These are phyloP conservation scores for Mycena pura DNA, from an alignment of 768 basidiomycete species.

Conservation along the genomic window DNA sequence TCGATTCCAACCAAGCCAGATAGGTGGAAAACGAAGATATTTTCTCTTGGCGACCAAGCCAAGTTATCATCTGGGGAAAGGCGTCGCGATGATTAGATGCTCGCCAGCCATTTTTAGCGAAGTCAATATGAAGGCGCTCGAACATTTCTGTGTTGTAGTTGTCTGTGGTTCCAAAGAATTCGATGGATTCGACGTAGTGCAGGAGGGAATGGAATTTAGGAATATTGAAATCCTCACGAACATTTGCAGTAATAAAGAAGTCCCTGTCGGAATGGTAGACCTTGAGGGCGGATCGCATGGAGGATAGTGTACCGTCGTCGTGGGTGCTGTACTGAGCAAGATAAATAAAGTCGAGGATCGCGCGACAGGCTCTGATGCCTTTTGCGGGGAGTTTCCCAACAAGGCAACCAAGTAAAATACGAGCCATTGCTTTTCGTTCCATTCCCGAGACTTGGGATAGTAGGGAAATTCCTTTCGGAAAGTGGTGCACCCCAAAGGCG, in stretches of 20 bases:
- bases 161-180: conserved; percentile 12
- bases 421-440: conserved; percentile 43
- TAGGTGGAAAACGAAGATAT: not conserved
- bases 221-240: conserved; percentile 25
- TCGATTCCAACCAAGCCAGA: not conserved
- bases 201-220: conserved; percentile 33
- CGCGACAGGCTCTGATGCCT: conserved; percentile 23
- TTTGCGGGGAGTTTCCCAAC: conserved; percentile 24
- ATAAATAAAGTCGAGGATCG: conserved; percentile 40
- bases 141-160: conserved; percentile 39
- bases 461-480: conserved; percentile 45
- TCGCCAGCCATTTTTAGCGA: conserved; percentile 40
- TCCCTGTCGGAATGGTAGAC: conserved; percentile 11
- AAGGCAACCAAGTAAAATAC: conserved; percentile 37
- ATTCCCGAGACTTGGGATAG: conserved; percentile 47
- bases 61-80: conserved; percentile 44
- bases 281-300: conserved; percentile 21
- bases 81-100: conserved; percentile 35
- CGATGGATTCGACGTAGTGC: conserved; percentile 32
- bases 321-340: conserved; percentile 34
- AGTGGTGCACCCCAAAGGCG: conserved; percentile 38
- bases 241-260: conserved; percentile 26
- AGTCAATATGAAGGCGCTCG: conserved; percentile 46
- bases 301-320: conserved; percentile 7
- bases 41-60: conserved; percentile 42